Conservation (phyloP, 345 rosid species). For the Salix purpurea region DNA sequence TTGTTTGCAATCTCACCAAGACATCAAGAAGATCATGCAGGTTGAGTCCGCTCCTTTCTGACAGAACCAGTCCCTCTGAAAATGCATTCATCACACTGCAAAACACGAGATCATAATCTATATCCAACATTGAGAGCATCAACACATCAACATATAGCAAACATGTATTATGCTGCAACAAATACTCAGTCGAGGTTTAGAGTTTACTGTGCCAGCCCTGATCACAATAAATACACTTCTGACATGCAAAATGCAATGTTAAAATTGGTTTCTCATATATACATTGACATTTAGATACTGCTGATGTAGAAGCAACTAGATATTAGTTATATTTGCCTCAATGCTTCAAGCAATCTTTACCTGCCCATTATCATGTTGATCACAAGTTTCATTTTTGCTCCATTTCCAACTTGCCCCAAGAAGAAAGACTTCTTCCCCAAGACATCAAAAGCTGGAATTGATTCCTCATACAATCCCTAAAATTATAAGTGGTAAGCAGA, state of each 20-base stretch:
- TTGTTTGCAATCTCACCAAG: slow-evolving; percentile 47
- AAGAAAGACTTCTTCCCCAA: slow-evolving; percentile 87
- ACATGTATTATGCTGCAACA: too few species aligned
- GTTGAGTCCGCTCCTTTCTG: slow-evolving; percentile 73
- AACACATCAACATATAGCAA: not conserved
- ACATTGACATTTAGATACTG: not conserved
- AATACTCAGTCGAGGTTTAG: too few species aligned
- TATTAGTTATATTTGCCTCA: not conserved
- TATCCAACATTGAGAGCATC: not conserved
- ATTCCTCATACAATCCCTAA: slow-evolving; percentile 67
- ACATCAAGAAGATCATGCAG: slow-evolving; percentile 65
- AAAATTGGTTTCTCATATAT: not conserved
- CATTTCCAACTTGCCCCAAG: slow-evolving; percentile 86
- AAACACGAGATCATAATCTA: not conserved
- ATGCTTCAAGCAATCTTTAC: slow-evolving; percentile 31
- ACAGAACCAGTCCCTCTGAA: slow-evolving; percentile 84
- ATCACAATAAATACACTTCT: not conserved
- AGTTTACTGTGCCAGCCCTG: not conserved
- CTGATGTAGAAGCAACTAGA: not conserved
- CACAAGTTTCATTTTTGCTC: slow-evolving; percentile 92
- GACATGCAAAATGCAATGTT: not conserved
- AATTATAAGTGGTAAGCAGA: slow-evolving; percentile 6
- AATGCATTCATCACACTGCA: slow-evolving; percentile 86
- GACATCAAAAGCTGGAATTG: slow-evolving; percentile 70
- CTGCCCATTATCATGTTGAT: slow-evolving; percentile 99